Conservation (phyloP, 73 alveolate species). For the Chromera velia region DNA sequence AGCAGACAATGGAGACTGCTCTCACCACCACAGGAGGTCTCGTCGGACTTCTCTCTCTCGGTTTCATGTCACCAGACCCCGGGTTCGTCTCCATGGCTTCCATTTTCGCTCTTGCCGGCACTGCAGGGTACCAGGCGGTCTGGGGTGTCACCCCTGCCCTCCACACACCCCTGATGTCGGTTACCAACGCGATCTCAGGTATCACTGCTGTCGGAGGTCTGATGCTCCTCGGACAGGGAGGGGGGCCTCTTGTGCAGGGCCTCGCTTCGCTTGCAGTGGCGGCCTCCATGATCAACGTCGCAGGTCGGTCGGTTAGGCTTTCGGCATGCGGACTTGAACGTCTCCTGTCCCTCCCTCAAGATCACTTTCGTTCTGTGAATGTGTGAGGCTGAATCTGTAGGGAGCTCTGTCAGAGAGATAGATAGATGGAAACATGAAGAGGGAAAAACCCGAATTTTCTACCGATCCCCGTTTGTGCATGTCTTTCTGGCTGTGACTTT, state of each 20-base stretch:
- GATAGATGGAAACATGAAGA: too few relatives aligned
- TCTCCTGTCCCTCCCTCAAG: too few relatives aligned
- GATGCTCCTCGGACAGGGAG: not conserved
- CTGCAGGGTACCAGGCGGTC: slow-evolving; percentile 63
- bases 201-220: not conserved
- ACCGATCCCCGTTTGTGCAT: too few relatives aligned
- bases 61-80: slow-evolving; percentile 18
- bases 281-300: not conserved
- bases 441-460: too few relatives aligned
- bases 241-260: not conserved
- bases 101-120: slow-evolving; percentile 60
- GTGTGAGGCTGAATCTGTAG: too few relatives aligned
- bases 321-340: too few relatives aligned
- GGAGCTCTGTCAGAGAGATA: too few relatives aligned
- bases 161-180: slow-evolving; percentile 76
- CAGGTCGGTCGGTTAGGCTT: too few relatives aligned
- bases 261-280: not conserved
- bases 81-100: slow-evolving; percentile 42
- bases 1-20: slow-evolving; percentile 25
- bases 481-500: too few relatives aligned
- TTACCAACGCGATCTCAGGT: slow-evolving; percentile 64
- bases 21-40: slow-evolving; percentile 27
- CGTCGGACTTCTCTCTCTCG: slow-evolving; percentile 19
- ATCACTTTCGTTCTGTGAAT: too few relatives aligned
- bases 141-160: slow-evolving; percentile 78